Percentiles rank a stretch among this genome's conserved stretches.
Conservation (phyloP, 202 grass and related monocot genomes). For the Saccharum hybrid region DNA sequence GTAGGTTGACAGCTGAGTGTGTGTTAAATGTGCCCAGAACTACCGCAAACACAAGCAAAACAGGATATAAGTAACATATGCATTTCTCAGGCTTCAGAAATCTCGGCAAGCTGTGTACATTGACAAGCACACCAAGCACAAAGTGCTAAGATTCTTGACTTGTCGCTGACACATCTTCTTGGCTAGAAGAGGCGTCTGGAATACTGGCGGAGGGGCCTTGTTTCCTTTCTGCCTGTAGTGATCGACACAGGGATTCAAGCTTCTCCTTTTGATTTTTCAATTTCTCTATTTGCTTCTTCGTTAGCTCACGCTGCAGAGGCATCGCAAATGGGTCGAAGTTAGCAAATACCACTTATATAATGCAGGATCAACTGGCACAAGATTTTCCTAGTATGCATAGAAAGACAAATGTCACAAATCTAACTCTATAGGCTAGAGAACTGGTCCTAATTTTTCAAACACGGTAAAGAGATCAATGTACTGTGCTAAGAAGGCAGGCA, state of each 20-base stretch:
- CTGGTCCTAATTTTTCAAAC: background rate
- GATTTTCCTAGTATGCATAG: constrained; percentile 6
- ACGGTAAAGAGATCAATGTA: constrained; percentile 22
- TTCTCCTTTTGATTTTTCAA: constrained; percentile 96
- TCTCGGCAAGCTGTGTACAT: background rate
- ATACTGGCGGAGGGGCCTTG: constrained; percentile 28
- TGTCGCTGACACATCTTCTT: constrained; percentile 26
- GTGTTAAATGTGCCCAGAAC: constrained; percentile 14
- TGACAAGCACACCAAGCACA: background rate
- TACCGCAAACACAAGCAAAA: constrained; percentile 30
- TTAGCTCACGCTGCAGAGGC: constrained; percentile 64
- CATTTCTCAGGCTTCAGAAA: constrained; percentile 42
- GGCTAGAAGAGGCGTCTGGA: constrained; percentile 38
- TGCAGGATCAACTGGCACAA: constrained; percentile 9
- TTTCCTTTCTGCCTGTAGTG: constrained; percentile 89
- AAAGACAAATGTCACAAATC: background rate
- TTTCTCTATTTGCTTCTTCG: constrained; percentile 87
- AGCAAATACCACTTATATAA: background rate
- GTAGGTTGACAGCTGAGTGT: constrained; percentile 1
- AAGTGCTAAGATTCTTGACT: constrained; percentile 47
- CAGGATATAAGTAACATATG: constrained; percentile 20
- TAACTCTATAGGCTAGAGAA: background rate
- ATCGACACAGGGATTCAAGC: constrained; percentile 86
- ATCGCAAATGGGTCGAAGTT: constrained; percentile 32
- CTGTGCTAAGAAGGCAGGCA: background rate